Evolutionary conservation across 495 filamentous ascomycete genomes (phyloP), one percentile per base, ranked within the genome.

Genomic region (Aspergillus panamensis): DNA sequence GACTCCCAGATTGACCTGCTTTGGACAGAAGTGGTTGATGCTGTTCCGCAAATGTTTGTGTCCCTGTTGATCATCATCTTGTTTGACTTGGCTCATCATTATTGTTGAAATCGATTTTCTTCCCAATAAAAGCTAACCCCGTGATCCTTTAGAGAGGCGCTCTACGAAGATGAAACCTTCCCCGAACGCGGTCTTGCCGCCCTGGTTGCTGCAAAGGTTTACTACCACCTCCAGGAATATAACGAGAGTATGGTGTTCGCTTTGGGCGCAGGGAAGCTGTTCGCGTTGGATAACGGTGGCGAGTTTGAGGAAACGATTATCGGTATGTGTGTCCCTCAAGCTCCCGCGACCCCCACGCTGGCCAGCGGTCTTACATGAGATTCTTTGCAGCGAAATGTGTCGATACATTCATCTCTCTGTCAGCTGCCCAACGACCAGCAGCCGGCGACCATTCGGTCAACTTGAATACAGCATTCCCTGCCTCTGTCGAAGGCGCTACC

Each of bases 241-340:
- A 92, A 97, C 68, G 94, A 97, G 81, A 96, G 92, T 72, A 97
- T 99, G 95, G 87, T 89, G 20, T 96, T 99, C 75, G 95, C 95
- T 50, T 82, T 99, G 12, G 92, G 91, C 32, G 93, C 95, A 17
- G 95, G 95, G 37, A 92, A 96, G 63, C 82, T 97, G 21, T 97
- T 99, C 78, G 87, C 94, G 77, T 80, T 99, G 55, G 89, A 96
- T 61, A 84, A 87, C 53, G 86, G 88, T 48, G 90, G 92, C 69
- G 95, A 99, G 79, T 99, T 95, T 69, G 95, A 97, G 70, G 92
- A 99, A 77, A 99, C 95, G 30, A 97, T 99, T 68, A 92, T 97
- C 69, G 80, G 72, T 85, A 73, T 60, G 75, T 72, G 48, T 57
- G 21, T 32, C 31, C 31, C 32, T 35, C 30, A 32, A 48, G 43